Conservation (phyloP, 2,329 filamentous ascomycete species). For the Aspergillus ustus region DNA sequence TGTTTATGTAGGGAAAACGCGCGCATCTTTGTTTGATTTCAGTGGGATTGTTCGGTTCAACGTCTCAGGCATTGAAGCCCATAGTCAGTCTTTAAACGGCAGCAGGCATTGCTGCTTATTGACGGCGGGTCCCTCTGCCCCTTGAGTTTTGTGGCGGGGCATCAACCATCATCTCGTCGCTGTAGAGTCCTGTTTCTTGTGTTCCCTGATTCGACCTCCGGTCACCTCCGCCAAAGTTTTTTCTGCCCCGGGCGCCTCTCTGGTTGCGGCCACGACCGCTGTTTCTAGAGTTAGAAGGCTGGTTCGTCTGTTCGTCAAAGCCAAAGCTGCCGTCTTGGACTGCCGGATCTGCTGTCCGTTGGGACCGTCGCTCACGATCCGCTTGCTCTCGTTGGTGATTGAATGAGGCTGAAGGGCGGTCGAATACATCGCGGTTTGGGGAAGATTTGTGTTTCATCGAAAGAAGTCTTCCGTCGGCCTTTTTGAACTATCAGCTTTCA, state of each 20-base stretch:
- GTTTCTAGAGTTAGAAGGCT: conserved; percentile 15
- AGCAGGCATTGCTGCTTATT: conserved; percentile 6
- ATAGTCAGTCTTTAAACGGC: background rate
- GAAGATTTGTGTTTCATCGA: conserved; percentile 59
- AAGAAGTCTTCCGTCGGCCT: conserved; percentile 65
- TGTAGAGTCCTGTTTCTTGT: conserved; percentile 38
- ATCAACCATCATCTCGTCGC: conserved; percentile 48
- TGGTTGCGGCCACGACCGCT: conserved; percentile 20
- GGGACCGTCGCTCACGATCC: conserved; percentile 43
- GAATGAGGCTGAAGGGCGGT: conserved; percentile 32
- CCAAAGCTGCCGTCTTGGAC: conserved; percentile 47
- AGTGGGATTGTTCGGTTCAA: background rate
- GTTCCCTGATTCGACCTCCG: conserved; percentile 18
- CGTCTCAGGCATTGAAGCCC: background rate
- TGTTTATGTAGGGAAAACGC: background rate
- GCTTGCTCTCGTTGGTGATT: conserved; percentile 45
- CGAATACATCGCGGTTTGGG: conserved; percentile 19
- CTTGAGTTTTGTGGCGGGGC: conserved; percentile 33
- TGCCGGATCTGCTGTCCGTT: conserved; percentile 39
- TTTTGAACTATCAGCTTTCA: conserved; percentile 28
- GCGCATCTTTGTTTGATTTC: background rate
- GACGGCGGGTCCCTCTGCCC: conserved; percentile 26
- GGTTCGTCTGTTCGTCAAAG: conserved; percentile 34
- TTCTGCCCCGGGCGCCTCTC: conserved; percentile 22
- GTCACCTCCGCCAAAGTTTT: conserved; percentile 15